Evolutionary conservation across 148 eudicot genomes (phyloP).

Genomic region (Suaeda aralocaspica): DNA sequence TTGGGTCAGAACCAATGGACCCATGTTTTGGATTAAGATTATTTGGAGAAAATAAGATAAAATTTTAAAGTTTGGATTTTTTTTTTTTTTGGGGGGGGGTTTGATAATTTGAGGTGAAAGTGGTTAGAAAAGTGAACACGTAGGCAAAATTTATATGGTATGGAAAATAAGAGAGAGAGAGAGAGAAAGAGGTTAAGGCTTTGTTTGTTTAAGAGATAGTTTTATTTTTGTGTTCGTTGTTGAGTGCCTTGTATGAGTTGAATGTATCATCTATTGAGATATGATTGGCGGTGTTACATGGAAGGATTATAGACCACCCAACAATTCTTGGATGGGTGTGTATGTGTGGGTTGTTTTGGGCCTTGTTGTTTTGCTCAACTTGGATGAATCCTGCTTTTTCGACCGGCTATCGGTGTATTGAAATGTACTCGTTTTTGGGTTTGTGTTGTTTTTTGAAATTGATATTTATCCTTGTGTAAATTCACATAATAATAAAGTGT

Average conservation of each 20-base stretch:
- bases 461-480: no score
- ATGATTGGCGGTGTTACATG: conserved; percentile 4
- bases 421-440: no score
- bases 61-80: not conserved
- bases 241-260: not conserved
- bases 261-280: not conserved
- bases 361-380: not conserved
- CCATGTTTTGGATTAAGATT: conserved; percentile 25
- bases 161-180: not conserved
- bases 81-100: not conserved
- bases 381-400: no score
- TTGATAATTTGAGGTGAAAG: conserved; percentile 12
- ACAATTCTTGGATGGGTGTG: not conserved
- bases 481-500: no score
- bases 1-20: conserved; percentile 71
- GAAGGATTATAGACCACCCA: not conserved
- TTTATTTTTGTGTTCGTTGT: not conserved
- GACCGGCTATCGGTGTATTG: no score
- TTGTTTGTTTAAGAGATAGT: not conserved
- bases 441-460: no score
- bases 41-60: not conserved
- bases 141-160: not conserved
- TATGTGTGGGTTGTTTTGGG: not conserved
- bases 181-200: not conserved
- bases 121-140: conserved; percentile 24